Base-by-base conservation (phyloP, 148 eudicot species). In the Agrostemma githago region DNA sequence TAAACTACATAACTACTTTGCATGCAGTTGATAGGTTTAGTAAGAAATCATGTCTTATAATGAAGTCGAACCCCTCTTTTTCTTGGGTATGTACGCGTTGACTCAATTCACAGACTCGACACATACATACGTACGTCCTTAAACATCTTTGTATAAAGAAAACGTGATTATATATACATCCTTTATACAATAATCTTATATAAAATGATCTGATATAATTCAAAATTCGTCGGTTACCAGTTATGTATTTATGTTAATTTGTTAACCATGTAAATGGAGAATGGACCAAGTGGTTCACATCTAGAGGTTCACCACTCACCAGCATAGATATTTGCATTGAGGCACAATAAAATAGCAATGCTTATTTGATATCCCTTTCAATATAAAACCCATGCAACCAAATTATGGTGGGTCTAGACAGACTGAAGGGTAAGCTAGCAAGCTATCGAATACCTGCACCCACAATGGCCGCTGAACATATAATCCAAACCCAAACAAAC, bases 381-480 rank as follows among this genome's bases (percentile, higher is more conserved):
- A 17, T 57, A 71, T 62, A 75, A 71, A 79, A 70, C 74, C 48
- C 16, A 66, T 43, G 20, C 63, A 79, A 34, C 66, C 66, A 17
- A 58, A 38, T 65, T 43, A 6, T 57, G 78, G 82, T 71, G 82
- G 82, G 76, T 76, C 79, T 79, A 64, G 66, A 54, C 51, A 26
- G 34, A 26, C 34, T 26, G 34, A 26, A 26, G 34, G 34, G 34
- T 26, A 26, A 26, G 34, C 34, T 26, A 26, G 15, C 9, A 43
- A 54, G 66, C 73, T 17, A 74, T 56, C 65, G 53, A 42, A 54
- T 79, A 79, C 82, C 74, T 77, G 77, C 73, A 77, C 71, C 77
- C 78, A 80, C 65, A 54, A 68, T 72, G 70, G 70, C 77, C 69
- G 72, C 63, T 72, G 60, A 78, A 64, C 70, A 43, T 41, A 68